phyloP scores from a whole-genome alignment of 805 yeast species.

The Nakazawaea wickerhamii region DNA sequence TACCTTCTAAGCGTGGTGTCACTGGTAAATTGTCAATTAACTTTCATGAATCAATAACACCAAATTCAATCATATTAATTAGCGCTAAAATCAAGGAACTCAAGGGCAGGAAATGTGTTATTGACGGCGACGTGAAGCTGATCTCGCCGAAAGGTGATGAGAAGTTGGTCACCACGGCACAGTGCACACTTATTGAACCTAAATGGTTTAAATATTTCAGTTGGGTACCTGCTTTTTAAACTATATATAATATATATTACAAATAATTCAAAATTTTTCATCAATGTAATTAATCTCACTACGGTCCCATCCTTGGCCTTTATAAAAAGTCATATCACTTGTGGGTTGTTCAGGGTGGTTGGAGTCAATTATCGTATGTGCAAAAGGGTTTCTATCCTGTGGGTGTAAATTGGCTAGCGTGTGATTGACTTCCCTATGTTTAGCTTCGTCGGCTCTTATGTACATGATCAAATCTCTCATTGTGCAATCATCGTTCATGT shows the following conservation, averaged over 20 bases:
- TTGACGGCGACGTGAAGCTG: slow-evolving; percentile 56
- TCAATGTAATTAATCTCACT: slow-evolving; percentile 21
- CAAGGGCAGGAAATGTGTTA: slow-evolving; percentile 79
- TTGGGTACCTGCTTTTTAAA: slow-evolving; percentile 42
- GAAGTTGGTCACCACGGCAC: slow-evolving; percentile 45
- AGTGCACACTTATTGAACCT: slow-evolving; percentile 78
- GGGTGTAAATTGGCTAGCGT: slow-evolving; percentile 57
- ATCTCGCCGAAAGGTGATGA: slow-evolving; percentile 32
- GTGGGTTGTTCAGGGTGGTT: slow-evolving; percentile 24
- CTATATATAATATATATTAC: neutral
- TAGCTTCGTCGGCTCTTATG: slow-evolving; percentile 73
- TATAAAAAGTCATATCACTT: slow-evolving; percentile 20
- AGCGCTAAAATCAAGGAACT: slow-evolving; percentile 58
- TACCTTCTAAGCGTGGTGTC: slow-evolving; percentile 83
- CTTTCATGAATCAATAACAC: slow-evolving; percentile 55
- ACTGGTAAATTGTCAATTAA: slow-evolving; percentile 72
- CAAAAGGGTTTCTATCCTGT: slow-evolving; percentile 68
- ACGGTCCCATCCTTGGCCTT: slow-evolving; percentile 30
- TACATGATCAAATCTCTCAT: slow-evolving; percentile 55
- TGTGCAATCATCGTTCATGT: slow-evolving; percentile 43
- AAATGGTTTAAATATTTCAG: slow-evolving; percentile 73
- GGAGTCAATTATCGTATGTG: slow-evolving; percentile 30
- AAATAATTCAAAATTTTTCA: neutral
- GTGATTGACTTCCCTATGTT: slow-evolving; percentile 76
- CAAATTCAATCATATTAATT: slow-evolving; percentile 60